Conservation (phyloP, 106 monocot species). For the Phalaenopsis aphrodite region DNA sequence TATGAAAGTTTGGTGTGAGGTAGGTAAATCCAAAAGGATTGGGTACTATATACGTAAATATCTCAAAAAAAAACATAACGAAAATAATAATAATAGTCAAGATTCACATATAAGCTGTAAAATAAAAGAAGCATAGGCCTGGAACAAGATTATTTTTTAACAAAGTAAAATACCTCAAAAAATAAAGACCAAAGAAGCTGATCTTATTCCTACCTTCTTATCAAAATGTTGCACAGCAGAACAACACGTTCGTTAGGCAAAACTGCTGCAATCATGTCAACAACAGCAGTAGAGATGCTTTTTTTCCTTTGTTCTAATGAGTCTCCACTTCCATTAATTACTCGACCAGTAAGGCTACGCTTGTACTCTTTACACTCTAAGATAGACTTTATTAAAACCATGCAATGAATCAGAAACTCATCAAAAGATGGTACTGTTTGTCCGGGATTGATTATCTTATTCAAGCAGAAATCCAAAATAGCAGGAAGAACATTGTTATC, state of each 20-base stretch:
- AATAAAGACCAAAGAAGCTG: not conserved
- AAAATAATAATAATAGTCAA: not conserved
- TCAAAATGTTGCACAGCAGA: constrained; percentile 72
- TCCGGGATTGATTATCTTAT: constrained; percentile 75
- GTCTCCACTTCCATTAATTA: constrained; percentile 41
- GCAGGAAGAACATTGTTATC: constrained; percentile 60
- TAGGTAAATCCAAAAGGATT: too few relatives aligned
- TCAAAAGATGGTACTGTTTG: constrained; percentile 46
- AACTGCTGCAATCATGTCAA: constrained; percentile 42
- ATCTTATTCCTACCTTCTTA: constrained; percentile 57
- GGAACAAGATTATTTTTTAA: not conserved
- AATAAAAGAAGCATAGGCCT: not conserved
- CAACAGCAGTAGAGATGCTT: constrained; percentile 34
- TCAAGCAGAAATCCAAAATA: constrained; percentile 67
- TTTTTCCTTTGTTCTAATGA: constrained; percentile 66
- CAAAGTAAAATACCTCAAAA: not conserved
- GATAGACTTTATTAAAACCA: constrained; percentile 77
- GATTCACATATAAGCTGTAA: not conserved
- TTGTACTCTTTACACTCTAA: constrained; percentile 95
- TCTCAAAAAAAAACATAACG: too few relatives aligned
- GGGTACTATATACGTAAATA: too few relatives aligned
- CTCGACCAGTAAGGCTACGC: constrained; percentile 58
- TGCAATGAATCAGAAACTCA: constrained; percentile 81
- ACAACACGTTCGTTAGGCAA: constrained; percentile 64
- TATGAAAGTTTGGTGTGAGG: too few relatives aligned